Percentiles rank a stretch among this genome's conserved stretches.
These are phyloP conservation scores for Nakazawaea anatomiae DNA, from an alignment of 805 yeast species.

Conservation along the genomic window DNA sequence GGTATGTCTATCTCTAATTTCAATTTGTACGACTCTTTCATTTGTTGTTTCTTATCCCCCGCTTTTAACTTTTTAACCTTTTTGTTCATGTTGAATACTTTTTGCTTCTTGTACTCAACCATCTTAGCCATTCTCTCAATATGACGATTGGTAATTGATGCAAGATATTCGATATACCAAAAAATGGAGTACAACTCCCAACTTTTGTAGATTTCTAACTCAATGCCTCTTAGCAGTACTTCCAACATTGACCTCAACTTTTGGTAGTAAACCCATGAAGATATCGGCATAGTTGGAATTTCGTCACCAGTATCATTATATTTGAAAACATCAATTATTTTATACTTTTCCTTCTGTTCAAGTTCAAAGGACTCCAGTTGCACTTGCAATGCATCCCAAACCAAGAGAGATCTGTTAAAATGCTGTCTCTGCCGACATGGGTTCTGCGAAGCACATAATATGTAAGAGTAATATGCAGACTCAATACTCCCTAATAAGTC, in stretches of 20 bases:
- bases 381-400: slow-evolving; percentile 82
- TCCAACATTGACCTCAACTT: slow-evolving; percentile 71
- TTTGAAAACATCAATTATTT: slow-evolving; percentile 22
- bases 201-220: slow-evolving; percentile 62
- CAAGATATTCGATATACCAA: slow-evolving; percentile 58
- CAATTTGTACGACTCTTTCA: slow-evolving; percentile 27
- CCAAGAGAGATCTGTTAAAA: slow-evolving; percentile 43
- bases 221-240: slow-evolving; percentile 68
- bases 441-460: slow-evolving; percentile 50
- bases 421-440: slow-evolving; percentile 81
- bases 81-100: slow-evolving; percentile 28
- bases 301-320: slow-evolving; percentile 30
- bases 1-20: slow-evolving; percentile 31
- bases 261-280: slow-evolving; percentile 62
- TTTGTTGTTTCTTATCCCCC: slow-evolving; percentile 40
- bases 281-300: slow-evolving; percentile 51
- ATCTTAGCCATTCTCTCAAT: slow-evolving; percentile 33
- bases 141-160: slow-evolving; percentile 35
- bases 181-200: slow-evolving; percentile 65
- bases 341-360: slow-evolving; percentile 27
- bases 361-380: slow-evolving; percentile 61
- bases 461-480: slow-evolving; percentile 36
- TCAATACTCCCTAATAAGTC: slow-evolving; percentile 41
- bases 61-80: slow-evolving; percentile 42
- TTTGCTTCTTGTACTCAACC: slow-evolving; percentile 27